Base-by-base conservation (phyloP, 2,329 filamentous ascomycete genomes). In the Microcyclospora pomicola region DNA sequence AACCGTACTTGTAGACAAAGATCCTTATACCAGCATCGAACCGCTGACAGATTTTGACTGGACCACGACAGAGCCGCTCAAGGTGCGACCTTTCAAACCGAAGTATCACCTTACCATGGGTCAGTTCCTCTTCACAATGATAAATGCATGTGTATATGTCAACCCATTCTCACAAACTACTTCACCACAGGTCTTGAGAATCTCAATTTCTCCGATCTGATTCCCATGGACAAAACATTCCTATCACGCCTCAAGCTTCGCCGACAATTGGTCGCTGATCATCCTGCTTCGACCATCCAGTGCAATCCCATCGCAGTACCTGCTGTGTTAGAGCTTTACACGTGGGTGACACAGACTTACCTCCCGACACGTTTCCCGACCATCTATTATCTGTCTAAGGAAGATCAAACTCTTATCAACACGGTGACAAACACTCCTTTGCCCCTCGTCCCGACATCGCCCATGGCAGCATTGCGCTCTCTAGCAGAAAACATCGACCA, bases 81-180 rank as follows among this genome's bases (percentile, higher is more conserved):
- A 71, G 40, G 51, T 74, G 9, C 62, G 74, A 11, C 69, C 71
- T 0, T 76, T 76, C 55, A 76, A 73, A 52, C 66, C 71, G 5
- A 75, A 69, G 47, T 79, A 73, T 49, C 67, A 77, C 49, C 54
- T 79, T 36, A 77, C 74, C 5, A 79, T 79, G 75, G 70, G 73
- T 75, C 56, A 43, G 57, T 45, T 33, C 9, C 2, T 13, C 27
- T 29, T 16, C 9, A 36, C 4, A 6, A 5, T 31, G 5, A 31
- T 9, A 31, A 9, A n/a, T 6, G 5, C 6, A 31, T 4, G 9
- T 31, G 12, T 9, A 9, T 15, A n/a, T 15, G 14, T 31, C 30
- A 31, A 31, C 4, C 9, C 12, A 9, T 15, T 4, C 30, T 15
- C 14, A 16, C 36, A 24, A 29, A 11, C 29, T 16, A 6, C 27